Evolutionary conservation across 2,329 filamentous ascomycete genomes (phyloP), one percentile per base, ranked within the genome.

Genomic region (Gaeumannomyces sp.): DNA sequence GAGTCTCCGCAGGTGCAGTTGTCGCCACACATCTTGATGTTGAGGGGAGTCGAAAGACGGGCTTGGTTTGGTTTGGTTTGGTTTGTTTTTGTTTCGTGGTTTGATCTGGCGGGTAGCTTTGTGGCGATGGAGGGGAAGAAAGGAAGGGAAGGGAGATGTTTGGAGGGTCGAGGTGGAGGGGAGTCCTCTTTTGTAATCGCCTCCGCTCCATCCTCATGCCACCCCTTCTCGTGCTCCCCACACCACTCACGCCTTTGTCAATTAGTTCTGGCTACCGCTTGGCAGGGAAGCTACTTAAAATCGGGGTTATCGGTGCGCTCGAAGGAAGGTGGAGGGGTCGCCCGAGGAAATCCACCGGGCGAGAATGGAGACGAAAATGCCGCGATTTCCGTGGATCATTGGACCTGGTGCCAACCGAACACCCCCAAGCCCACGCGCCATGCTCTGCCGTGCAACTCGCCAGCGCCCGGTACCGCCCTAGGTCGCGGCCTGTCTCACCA

Each of bases 1-100:
- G 62, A 64, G 35, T 31, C 10, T 56, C 62, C 62, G 57, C 62
- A 64, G 62, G 56, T 64, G 62, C 62, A 64, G 57, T 59, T 59
- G 57, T 60, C 62, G 56, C 57, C 62, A 50, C 62, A 64, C 62
- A 64, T 64, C 8, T 64, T 64, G 62, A 33, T n/a, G 14, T 53
- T 63, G 19, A 53, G 31, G 27, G 19, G 31, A 60, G 27, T 29
- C 22, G 59, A 11, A 7, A 31, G 59, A 33, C 29, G 5, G 33
- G 33, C 7, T 31, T 35, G 56, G 38, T 59, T 63, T 35, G 33
- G 33, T 31, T 31, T 35, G 56, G 38, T 59, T 63, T 45, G 56
- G 29, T 29, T 33, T 4, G 59, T 11, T 27, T 27, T 45, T 19
- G 29, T 33, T 35, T 25, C 7, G 8, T 33, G 16, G 27, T 5